phyloP scores from a whole-genome alignment of 1,284 basidiomycete species.

The Papiliotrema terrestris region DNA sequence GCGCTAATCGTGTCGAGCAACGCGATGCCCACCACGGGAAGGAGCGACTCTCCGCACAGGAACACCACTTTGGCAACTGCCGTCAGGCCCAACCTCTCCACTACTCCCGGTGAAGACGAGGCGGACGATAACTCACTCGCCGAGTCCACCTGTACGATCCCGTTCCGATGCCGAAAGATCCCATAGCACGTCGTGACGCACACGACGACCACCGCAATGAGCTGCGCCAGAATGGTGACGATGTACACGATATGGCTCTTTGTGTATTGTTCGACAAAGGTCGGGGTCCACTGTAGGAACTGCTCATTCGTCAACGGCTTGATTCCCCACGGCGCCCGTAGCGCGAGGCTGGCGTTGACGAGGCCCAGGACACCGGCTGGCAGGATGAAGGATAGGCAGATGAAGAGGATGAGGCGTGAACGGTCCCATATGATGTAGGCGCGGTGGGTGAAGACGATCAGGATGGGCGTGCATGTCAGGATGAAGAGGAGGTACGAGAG shows the following conservation, averaged over 20 bases:
- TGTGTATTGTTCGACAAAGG: not conserved
- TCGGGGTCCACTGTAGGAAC: not conserved
- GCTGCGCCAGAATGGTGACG: not conserved
- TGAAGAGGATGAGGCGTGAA: not conserved
- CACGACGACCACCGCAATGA: not conserved
- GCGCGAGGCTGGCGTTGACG: not conserved
- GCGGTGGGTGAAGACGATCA: constrained; percentile 6
- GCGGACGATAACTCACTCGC: too few species aligned
- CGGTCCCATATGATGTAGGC: constrained; percentile 8
- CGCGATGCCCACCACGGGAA: not conserved
- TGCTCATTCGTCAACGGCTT: not conserved
- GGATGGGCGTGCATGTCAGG: not conserved
- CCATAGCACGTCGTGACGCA: not conserved
- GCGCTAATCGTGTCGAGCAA: not conserved
- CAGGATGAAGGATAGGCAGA: not conserved
- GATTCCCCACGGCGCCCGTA: not conserved
- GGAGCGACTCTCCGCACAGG: constrained; percentile 1
- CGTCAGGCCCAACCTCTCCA: too few species aligned
- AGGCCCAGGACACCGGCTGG: not conserved
- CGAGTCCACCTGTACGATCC: not conserved
- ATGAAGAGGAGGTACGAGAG: constrained; percentile 2
- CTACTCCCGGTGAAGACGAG: too few species aligned
- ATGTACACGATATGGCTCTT: not conserved
- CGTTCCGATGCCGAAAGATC: not conserved
- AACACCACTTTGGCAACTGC: constrained; percentile 2